A percentile compares a stretch with the other conserved stretches of the same genome.
Evolutionary conservation across 176 grass and related monocot species (phyloP).

Genomic region (Olyra latifolia): DNA sequence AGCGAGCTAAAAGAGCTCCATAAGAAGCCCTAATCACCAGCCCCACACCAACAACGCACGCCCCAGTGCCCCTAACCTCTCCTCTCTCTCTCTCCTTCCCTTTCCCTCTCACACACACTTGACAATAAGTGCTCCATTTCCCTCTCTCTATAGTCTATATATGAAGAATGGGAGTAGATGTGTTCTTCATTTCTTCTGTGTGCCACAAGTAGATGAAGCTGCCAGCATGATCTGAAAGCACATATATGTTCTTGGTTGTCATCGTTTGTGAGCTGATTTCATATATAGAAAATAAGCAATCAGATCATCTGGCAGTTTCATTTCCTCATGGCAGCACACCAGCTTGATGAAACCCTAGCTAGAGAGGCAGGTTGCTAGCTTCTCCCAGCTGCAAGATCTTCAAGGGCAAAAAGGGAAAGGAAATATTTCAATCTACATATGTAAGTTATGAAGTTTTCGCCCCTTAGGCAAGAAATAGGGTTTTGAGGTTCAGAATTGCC

Average conservation of each 20-base stretch:
- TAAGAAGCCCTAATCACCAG: conserved; percentile 41
- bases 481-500: neutral
- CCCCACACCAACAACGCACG: conserved; percentile 27
- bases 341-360: conserved; percentile 21
- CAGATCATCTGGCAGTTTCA: conserved; percentile 48
- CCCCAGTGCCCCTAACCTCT: neutral
- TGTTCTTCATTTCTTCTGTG: conserved; percentile 32
- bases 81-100: neutral
- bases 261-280: neutral
- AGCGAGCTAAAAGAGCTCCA: conserved; percentile 17
- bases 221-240: conserved; percentile 74
- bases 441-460: conserved; percentile 4
- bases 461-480: neutral
- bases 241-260: neutral
- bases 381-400: neutral
- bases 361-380: neutral
- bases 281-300: neutral
- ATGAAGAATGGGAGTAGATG: conserved; percentile 7
- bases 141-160: neutral
- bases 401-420: neutral
- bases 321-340: conserved; percentile 40
- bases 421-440: neutral
- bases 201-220: conserved; percentile 61
- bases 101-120: neutral
- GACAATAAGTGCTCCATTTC: neutral